These are phyloP conservation scores for Candida nemodendra DNA, from an alignment of 805 yeast genomes.

Conservation along the genomic window DNA sequence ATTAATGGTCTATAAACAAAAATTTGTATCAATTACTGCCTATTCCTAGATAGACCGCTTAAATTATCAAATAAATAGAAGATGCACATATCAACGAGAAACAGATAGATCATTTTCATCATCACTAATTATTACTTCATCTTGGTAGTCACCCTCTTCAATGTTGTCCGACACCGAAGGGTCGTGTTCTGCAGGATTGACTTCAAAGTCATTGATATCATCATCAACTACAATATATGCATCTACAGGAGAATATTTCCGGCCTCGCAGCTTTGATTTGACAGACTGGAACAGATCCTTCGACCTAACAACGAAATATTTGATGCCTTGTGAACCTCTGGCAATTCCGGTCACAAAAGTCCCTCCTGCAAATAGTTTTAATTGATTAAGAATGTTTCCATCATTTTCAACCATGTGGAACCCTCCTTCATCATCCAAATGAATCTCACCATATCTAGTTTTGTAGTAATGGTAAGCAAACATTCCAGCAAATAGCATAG, in stretches of 20 bases:
- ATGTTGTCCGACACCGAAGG: conserved; percentile 4
- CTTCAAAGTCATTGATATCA: conserved; percentile 15
- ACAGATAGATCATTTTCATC: conserved; percentile 20
- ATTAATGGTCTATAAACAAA: no score
- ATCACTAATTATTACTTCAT: conserved; percentile 19
- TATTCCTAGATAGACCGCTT: background rate
- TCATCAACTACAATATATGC: conserved; percentile 26
- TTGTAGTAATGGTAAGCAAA: conserved; percentile 21
- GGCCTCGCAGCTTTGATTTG: conserved; percentile 10
- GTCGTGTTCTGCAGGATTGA: conserved; percentile 6
- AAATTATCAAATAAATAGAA: background rate
- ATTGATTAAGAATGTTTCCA: conserved; percentile 19
- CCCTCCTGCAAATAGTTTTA: conserved; percentile 24
- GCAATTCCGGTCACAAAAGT: conserved; percentile 34
- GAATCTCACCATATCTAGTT: conserved; percentile 70
- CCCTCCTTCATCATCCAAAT: conserved; percentile 66
- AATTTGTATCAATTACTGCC: no score
- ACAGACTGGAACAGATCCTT: conserved; percentile 8
- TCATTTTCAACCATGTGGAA: conserved; percentile 33
- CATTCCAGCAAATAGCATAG: conserved; percentile 43
- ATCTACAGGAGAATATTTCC: conserved; percentile 9
- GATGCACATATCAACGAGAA: background rate
- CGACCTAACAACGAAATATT: conserved; percentile 4
- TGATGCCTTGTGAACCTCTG: conserved; percentile 21
- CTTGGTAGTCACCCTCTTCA: conserved; percentile 20